These are phyloP conservation scores for Lenzites betulinus DNA, from an alignment of 768 basidiomycete genomes.

Conservation along the genomic window DNA sequence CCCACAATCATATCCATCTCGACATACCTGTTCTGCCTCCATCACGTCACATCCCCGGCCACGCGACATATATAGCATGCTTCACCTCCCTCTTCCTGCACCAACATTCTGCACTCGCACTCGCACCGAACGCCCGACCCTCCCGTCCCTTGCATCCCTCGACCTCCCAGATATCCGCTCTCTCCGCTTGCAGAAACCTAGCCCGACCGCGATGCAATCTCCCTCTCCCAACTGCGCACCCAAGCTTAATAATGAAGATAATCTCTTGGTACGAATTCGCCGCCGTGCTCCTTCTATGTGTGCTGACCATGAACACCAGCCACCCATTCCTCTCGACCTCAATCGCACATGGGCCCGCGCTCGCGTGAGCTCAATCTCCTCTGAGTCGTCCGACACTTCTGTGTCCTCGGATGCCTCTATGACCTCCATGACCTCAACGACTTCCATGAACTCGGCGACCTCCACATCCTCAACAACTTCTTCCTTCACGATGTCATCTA, in stretches of 20 bases:
- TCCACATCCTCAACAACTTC: slow-evolving; percentile 18
- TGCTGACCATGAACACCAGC: background rate
- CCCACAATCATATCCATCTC: slow-evolving; percentile 15
- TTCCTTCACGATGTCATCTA: background rate
- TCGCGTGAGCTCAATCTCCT: slow-evolving; percentile 35
- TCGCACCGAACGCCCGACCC: slow-evolving; percentile 45
- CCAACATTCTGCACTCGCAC: slow-evolving; percentile 15
- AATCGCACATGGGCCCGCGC: slow-evolving; percentile 28
- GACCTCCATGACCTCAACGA: slow-evolving; percentile 11
- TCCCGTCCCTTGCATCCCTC: slow-evolving; percentile 55
- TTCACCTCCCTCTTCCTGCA: slow-evolving; percentile 8
- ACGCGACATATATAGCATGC: slow-evolving; percentile 17
- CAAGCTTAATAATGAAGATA: slow-evolving; percentile 18
- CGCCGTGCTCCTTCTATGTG: background rate
- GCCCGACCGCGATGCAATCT: background rate
- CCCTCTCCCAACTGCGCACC: background rate
- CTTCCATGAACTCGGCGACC: slow-evolving; percentile 14
- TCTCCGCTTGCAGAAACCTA: slow-evolving; percentile 10
- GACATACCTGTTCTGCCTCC: slow-evolving; percentile 2
- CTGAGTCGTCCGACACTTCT: slow-evolving; percentile 5
- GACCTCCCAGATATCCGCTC: slow-evolving; percentile 35
- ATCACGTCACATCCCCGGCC: slow-evolving; percentile 10
- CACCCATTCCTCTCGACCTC: slow-evolving; percentile 30
- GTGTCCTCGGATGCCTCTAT: slow-evolving; percentile 2
- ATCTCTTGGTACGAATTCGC: slow-evolving; percentile 15